These are phyloP conservation scores for Magnusiomyces paraingens DNA, from an alignment of 1,139 yeast genomes.

Conservation along the genomic window DNA sequence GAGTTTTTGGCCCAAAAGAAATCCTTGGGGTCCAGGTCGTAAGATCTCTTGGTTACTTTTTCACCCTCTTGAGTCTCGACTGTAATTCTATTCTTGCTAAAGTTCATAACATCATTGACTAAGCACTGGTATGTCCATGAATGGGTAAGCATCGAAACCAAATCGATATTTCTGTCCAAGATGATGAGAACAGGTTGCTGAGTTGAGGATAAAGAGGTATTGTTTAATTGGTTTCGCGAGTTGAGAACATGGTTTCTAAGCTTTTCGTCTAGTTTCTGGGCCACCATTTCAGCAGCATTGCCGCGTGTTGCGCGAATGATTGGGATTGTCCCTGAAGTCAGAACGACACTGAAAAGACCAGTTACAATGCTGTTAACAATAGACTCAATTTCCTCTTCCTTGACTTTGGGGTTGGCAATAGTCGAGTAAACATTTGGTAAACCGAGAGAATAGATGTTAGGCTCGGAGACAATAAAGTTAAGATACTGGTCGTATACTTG, in stretches of 20 bases:
- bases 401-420: conserved; percentile 62
- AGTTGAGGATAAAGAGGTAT: conserved; percentile 28
- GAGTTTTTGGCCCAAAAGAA: conserved; percentile 86
- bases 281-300: conserved; percentile 93
- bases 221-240: conserved; percentile 38
- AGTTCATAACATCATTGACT: conserved; percentile 83
- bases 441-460: conserved; percentile 79
- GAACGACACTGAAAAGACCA: conserved; percentile 72
- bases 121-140: conserved; percentile 98
- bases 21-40: conserved; percentile 88
- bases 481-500: conserved; percentile 93
- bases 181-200: conserved; percentile 68
- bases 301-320: conserved; percentile 86
- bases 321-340: conserved; percentile 77
- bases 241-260: conserved; percentile 80
- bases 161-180: conserved; percentile 81
- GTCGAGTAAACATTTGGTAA: conserved; percentile 56
- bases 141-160: conserved; percentile 91
- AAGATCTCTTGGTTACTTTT: conserved; percentile 43
- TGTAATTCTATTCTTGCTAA: conserved; percentile 72
- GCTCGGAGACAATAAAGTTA: conserved; percentile 88
- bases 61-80: conserved; percentile 40
- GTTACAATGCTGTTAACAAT: conserved; percentile 65
- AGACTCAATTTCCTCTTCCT: conserved; percentile 66
- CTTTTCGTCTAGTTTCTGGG: conserved; percentile 74